Conservation (phyloP, 164 flowering plant species). For the Annona squamosa region DNA sequence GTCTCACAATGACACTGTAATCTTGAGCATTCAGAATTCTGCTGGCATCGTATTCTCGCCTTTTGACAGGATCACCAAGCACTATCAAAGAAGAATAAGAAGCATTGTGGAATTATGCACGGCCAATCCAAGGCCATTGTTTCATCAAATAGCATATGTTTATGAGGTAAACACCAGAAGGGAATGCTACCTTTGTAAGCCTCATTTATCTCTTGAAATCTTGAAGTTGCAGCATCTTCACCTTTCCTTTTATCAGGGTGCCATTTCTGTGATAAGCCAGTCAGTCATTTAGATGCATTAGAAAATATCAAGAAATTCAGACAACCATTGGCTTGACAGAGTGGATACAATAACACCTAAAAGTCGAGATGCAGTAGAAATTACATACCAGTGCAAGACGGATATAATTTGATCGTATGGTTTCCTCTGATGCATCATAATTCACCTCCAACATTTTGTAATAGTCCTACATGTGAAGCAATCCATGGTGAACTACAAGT, state of each 20-base stretch:
- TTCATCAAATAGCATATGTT: neutral
- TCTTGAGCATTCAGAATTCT: constrained; percentile 51
- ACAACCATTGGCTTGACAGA: neutral
- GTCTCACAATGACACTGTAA: constrained; percentile 47
- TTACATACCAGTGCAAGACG: constrained; percentile 81
- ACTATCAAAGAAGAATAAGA: constrained; percentile 37
- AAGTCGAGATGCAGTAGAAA: neutral
- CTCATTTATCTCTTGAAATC: constrained; percentile 92
- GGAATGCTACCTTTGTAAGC: constrained; percentile 67
- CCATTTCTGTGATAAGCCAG: constrained; percentile 57
- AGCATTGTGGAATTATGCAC: neutral
- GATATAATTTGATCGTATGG: constrained; percentile 80
- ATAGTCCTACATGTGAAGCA: constrained; percentile 47
- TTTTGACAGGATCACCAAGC: constrained; percentile 65
- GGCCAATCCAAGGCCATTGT: neutral
- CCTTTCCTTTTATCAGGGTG: constrained; percentile 88
- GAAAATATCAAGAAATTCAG: neutral
- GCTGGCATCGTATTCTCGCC: constrained; percentile 69
- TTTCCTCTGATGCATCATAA: constrained; percentile 77
- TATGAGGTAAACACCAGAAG: neutral
- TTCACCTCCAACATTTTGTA: constrained; percentile 75
- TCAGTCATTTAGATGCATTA: neutral
- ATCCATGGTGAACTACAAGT: neutral
- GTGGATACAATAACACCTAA: neutral
- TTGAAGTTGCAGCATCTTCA: constrained; percentile 53